Evolutionary conservation across 306 rosid species (phyloP), one percentile per base, ranked within the genome.

Genomic region (Corylus avellana): DNA sequence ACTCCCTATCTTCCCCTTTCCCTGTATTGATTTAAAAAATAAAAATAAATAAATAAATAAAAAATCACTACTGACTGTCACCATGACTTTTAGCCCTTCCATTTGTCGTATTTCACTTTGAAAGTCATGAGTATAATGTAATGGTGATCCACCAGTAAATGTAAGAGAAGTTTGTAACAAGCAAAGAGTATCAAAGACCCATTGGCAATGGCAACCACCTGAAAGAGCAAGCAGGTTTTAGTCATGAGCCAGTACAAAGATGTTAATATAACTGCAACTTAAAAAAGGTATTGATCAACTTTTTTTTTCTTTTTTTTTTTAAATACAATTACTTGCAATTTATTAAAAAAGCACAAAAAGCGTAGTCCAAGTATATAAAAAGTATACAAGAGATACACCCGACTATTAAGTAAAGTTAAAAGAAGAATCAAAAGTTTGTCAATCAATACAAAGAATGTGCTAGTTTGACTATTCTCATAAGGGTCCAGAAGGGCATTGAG

Each of bases 401-500:
- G 6, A 5, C 46, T 42, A 42, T 42, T 42, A 42, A 42, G 46
- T 42, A 5, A 42, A 42, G 44, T 39, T 39, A 5, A 5, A 42
- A 42, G 46, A 32, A 64, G 17, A 35, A 37, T 12, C 37, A 35
- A 37, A 37, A 35, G 22, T 64, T 64, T 17, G 44, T 22, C 37
- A 17, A 35, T 35, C 25, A 32, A 64, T 14, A 2, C 3, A 8
- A 32, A 37, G 46, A 64, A 29, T 64, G 25, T 37, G 35, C 17
- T 1, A 64, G 13, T 79, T 82, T 75, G 88, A 84, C 63, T 79
- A 85, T 86, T 85, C 80, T 84, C 88, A 77, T 90, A 91, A 73
- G 97, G 98, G 82, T 90, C 86, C 68, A 96, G 91, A 84, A 96
- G 94, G 81, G 96, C 89, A 87, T 89, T 87, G 77, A 96, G 94